Evolutionary conservation across 768 basidiomycete genomes (phyloP), one percentile per base, ranked within the genome.

Genomic region (Phylloporus arenicola): DNA sequence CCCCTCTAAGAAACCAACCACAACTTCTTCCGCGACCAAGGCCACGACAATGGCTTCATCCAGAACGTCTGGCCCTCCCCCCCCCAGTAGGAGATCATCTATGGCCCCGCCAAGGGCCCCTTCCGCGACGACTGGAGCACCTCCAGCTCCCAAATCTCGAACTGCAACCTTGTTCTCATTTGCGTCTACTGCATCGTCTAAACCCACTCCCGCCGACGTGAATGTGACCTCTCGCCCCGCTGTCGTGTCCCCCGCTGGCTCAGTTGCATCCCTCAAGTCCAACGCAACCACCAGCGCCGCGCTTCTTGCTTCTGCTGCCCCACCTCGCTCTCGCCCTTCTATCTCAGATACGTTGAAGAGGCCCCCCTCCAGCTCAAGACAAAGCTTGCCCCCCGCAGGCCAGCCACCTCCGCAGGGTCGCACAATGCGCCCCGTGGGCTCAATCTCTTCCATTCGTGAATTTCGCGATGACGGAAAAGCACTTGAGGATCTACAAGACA

Each of bases 401-500:
- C 53, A 27, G 16, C 57, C 68, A 19, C 58, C 64, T n/a, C 43
- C 63, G 8, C 61, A 71, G 13, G 49, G 77, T 24, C 78, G 72
- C 48, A 53, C 79, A 37, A 64, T 77, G 48, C 74, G 79, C 16
- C 66, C 78, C 25, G 59, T 79, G 34, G 70, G 74, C 22, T 89
- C 88, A 13, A 81, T 89, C 43, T 77, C 84, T n/a, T 88, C 88
- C 9, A 82, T 89, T 51, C 77, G 75, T 51, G 88, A 88, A 58
- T 71, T 84, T 16, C 80, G 77, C 53, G 83, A 82, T 54, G 82
- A 82, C 55, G 71, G 68, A n/a, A 80, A 79, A 59, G 76, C 67
- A 12, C 54, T 81, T 19, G 75, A 76, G 49, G 84, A 80, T 48
- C 60, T 88, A 16, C 81, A 83, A 63, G 70, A 63, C 43, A 81